Conservation (phyloP, 2,329 filamentous ascomycete species). For the Aspergillus carbonarius region DNA sequence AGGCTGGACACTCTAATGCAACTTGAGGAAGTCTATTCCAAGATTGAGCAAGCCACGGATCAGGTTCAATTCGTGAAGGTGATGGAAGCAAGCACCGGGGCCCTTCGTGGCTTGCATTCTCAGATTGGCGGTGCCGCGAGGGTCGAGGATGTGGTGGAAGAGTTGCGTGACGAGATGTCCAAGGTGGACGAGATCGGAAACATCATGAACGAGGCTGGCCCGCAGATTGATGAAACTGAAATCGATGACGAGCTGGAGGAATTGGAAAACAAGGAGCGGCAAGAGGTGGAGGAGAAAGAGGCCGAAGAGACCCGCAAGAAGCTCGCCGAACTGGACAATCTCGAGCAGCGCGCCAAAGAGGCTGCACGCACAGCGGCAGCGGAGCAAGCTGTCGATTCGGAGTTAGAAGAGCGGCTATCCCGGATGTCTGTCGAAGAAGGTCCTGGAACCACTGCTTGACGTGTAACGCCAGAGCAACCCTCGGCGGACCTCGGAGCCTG, state of each 20-base stretch:
- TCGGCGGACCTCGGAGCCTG: background rate
- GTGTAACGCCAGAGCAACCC: background rate
- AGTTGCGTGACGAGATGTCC: constrained; percentile 74
- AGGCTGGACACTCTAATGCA: constrained; percentile 73
- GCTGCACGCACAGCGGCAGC: constrained; percentile 33
- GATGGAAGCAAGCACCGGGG: constrained; percentile 74
- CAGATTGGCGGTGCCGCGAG: constrained; percentile 73
- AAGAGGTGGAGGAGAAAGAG: constrained; percentile 50
- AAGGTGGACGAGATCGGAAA: constrained; percentile 78
- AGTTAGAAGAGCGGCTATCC: constrained; percentile 40
- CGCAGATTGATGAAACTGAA: constrained; percentile 71
- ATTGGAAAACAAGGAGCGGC: constrained; percentile 62
- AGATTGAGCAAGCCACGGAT: constrained; percentile 80
- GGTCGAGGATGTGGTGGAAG: constrained; percentile 74
- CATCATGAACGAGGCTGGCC: constrained; percentile 67
- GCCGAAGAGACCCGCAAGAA: constrained; percentile 49
- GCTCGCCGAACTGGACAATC: constrained; percentile 50
- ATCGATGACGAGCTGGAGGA: constrained; percentile 84
- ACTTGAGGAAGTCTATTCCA: constrained; percentile 78
- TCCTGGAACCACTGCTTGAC: constrained; percentile 23
- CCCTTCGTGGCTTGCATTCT: constrained; percentile 70
- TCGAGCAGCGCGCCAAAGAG: constrained; percentile 44
- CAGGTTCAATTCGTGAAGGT: constrained; percentile 80
- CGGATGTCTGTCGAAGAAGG: constrained; percentile 43
- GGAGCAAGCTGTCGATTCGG: constrained; percentile 30